A percentile compares a stretch with the other conserved stretches of the same genome.
Conservation (phyloP, 495 filamentous ascomycete species). For the Cercophora newfieldiana region DNA sequence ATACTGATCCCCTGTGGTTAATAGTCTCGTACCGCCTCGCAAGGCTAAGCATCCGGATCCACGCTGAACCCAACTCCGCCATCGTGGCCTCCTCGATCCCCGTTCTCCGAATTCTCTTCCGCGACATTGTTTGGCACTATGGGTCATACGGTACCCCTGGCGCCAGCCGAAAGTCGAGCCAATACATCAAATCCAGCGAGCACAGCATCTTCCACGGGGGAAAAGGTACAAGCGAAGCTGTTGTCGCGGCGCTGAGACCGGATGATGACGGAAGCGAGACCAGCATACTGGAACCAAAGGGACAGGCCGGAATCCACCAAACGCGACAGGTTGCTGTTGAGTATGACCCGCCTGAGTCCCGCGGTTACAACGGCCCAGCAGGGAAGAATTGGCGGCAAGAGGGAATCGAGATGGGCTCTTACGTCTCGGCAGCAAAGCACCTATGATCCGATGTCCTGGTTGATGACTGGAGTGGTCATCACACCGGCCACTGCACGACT, state of each 20-base stretch:
- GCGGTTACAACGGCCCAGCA: background rate
- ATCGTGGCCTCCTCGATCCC: conserved; percentile 25
- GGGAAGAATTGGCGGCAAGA: background rate
- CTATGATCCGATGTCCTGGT: background rate
- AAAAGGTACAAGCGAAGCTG: background rate
- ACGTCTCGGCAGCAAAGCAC: background rate
- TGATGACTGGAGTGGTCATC: background rate
- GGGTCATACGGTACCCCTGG: background rate
- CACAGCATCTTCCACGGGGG: conserved; percentile 8
- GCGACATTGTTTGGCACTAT: background rate
- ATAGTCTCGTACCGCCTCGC: conserved; percentile 13
- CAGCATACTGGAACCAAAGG: background rate
- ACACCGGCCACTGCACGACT: background rate
- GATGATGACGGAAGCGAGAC: conserved; percentile 10
- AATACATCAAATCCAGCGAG: conserved; percentile 6
- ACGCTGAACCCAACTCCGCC: conserved; percentile 18
- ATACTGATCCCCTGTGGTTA: background rate
- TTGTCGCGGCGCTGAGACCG: background rate
- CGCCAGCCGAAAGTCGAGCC: background rate
- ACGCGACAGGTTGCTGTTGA: conserved; percentile 7
- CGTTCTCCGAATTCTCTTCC: conserved; percentile 19
- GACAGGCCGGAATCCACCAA: background rate
- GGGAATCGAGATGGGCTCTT: background rate
- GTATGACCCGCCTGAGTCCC: background rate
- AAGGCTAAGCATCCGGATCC: conserved; percentile 18